Conservation (phyloP, 148 eudicot genomes). For the Arctostaphylos glauca region DNA sequence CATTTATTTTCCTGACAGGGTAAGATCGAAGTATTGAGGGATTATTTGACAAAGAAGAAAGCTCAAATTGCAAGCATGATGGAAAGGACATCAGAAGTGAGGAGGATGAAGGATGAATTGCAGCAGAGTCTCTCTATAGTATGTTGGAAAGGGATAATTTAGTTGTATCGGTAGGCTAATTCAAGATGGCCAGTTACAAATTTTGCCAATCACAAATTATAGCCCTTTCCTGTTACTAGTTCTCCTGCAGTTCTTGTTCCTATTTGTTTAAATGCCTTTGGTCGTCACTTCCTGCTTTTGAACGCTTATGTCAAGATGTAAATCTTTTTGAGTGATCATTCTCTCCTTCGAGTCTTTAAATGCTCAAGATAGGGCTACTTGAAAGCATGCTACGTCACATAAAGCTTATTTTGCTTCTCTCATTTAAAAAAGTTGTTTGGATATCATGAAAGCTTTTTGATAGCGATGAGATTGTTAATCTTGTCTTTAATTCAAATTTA, state of each 20-base stretch:
- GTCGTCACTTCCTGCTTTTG: neutral
- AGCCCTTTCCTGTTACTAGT: neutral
- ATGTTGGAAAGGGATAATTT: slow-evolving; percentile 20
- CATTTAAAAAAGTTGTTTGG: neutral
- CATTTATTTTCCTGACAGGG: slow-evolving; percentile 36
- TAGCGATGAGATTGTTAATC: slow-evolving; percentile 1
- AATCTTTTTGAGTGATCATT: neutral
- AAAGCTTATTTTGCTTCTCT: neutral
- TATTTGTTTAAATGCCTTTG: neutral
- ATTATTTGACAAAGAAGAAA: slow-evolving; percentile 53
- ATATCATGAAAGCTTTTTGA: neutral
- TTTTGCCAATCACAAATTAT: neutral
- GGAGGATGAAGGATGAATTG: slow-evolving; percentile 57
- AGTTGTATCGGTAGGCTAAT: neutral
- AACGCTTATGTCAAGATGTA: neutral
- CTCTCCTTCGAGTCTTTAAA: neutral
- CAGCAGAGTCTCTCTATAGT: slow-evolving; percentile 61
- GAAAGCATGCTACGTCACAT: neutral
- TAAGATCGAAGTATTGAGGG: slow-evolving; percentile 50
- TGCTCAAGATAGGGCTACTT: neutral
- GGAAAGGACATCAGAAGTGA: slow-evolving; percentile 58
- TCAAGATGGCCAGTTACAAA: neutral
- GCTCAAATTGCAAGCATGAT: slow-evolving; percentile 52
- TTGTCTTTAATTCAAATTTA: slow-evolving; percentile 19
- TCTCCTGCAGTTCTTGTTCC: neutral